Evolutionary conservation across 2,329 filamentous ascomycete genomes (phyloP), one percentile per base, ranked within the genome.

Genomic region (Colletotrichum somersetense): DNA sequence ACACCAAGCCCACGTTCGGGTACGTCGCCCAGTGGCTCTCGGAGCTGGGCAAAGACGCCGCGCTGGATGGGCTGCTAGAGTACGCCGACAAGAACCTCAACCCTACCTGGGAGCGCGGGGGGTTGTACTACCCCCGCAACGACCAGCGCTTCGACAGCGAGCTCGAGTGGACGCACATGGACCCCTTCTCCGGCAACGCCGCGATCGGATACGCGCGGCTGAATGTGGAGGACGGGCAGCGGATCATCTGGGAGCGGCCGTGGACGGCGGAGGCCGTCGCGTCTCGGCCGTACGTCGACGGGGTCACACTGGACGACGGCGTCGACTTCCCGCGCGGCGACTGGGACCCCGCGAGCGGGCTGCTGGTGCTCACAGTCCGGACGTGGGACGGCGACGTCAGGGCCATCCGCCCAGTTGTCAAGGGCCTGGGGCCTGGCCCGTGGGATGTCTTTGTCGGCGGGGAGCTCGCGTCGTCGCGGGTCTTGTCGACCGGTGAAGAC

Each of bases 161-260:
- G 0, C 74, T 74, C 3, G 73, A 77, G 7, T 77, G 77, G 74
- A 77, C 71, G 1, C 72, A 75, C 52, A 76, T 82, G 66, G 81
- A 83, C 35, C 80, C 81, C 0, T 81, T 79, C 26, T 75, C 80
- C 0, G 80, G 82, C 0, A 83, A 84, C 67, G 77, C 77, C 1
- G 77, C 74, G 0, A 78, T 83, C 66, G 81, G 77, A 0, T 83
- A 83, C 57, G 77, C 77, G 6, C 73, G 81, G 26, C 72, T 83
- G 26, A 82, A 83, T 68, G 78, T 83, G 14, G 64, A 74, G 5
- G 77, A 81, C 69, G 81, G 82, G 16, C 79, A 80, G 75, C 79
- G 76, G 73, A 79, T 66, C 48, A 80, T 82, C 76, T 83, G 76
- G 75, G 79, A 80, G 40, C 26, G 67, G n/a, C 79, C 80, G 1